Percentiles rank a stretch among this genome's conserved stretches.
Conservation (phyloP, 257 asterid genomes). For the Mitragyna speciosa region DNA sequence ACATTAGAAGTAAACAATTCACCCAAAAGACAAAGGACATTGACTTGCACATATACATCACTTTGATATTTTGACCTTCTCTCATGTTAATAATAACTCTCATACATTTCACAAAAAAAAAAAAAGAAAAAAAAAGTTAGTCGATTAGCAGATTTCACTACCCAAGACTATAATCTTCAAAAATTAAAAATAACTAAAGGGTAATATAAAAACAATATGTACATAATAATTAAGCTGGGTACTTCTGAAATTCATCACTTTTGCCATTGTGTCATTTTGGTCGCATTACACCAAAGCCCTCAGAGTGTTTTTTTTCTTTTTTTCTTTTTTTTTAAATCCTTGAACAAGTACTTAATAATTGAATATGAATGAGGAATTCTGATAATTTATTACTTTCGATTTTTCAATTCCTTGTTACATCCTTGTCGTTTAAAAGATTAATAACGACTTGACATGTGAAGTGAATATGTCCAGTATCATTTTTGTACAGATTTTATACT, state of each 20-base stretch:
- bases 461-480: slow-evolving; percentile 1
- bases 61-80: no score
- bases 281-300: background rate
- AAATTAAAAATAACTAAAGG: no score
- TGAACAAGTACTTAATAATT: background rate
- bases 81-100: no score
- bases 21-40: no score
- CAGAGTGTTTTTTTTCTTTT: background rate
- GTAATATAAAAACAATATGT: background rate
- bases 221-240: background rate
- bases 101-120: no score
- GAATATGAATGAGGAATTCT: background rate
- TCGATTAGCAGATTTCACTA: no score
- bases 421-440: slow-evolving; percentile 11
- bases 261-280: background rate
- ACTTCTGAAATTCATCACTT: background rate
- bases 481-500: slow-evolving; percentile 1
- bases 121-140: no score
- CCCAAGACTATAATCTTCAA: no score
- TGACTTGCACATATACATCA: no score
- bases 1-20: no score
- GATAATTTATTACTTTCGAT: background rate
- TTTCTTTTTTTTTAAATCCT: background rate
- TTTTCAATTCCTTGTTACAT: background rate
- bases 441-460: slow-evolving; percentile 20